Evolutionary conservation across 2,329 filamentous ascomycete species (phyloP), one percentile per base, ranked within the genome.

Genomic region (Chrysoporthe deuterocubensis): DNA sequence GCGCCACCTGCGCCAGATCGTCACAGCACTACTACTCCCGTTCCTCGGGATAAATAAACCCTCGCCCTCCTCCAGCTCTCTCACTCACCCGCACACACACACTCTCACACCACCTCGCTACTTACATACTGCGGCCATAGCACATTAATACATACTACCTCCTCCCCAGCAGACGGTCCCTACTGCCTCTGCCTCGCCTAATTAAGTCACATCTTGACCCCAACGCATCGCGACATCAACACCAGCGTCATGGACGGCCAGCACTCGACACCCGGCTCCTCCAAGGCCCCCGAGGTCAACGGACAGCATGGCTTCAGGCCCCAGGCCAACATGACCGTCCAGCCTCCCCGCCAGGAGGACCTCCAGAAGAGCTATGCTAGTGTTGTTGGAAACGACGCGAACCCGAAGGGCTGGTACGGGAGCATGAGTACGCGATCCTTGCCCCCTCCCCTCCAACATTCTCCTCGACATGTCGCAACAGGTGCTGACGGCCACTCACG

Each of bases 341-440:
- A 94, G 76, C 94, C 93, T 32, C 93, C 95, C 18, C 88, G 89
- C 69, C 85, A 90, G 74, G 92, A 94, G 73, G 95, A 97, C 76
- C 85, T 98, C 13, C 94, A 97, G 81, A 89, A 89, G 67, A 92
- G 87, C 76, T 96, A 96, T 78, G 93, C 93, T 7, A 83, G 81
- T 64, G 79, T 87, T 64, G 82, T 89, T 67, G 86, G 84, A 72
- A 86, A 88, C 64, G 90, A 96, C 72, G 87, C 87, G 43, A 87
- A 87, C 71, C 86, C 88, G 62, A 89, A 94, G 78, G 92, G 93
- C 76, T 97, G 94, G 94, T 99, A 98, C 76, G 93, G 93, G 32
- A 82, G 82, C 69, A 93, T 97, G 90, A 93, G 90, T 92, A 83
- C 73, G 89, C 85, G 67, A 71, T 61, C 32, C 42, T 11, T 18